Conservation (phyloP, 2,329 filamentous ascomycete species). For the Scytalidium lignicola region DNA sequence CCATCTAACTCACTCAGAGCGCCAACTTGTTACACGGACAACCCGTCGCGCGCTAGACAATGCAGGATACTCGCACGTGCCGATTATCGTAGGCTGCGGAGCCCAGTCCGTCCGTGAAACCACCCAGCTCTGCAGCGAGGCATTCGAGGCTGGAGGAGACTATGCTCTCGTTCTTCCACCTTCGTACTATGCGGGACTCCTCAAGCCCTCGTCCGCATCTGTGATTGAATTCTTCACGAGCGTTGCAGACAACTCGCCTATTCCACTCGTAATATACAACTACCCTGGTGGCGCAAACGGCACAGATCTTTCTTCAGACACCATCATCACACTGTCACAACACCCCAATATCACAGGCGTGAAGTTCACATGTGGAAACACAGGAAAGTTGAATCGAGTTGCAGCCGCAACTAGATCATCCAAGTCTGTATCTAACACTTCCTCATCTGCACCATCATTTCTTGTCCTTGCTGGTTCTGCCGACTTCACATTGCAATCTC, state of each 20-base stretch:
- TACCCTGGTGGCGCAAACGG: constrained; percentile 84
- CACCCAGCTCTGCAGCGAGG: constrained; percentile 58
- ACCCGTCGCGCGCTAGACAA: constrained; percentile 56
- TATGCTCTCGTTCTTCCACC: constrained; percentile 64
- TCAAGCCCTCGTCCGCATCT: constrained; percentile 48
- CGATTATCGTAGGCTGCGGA: constrained; percentile 62
- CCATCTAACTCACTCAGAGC: constrained; percentile 57
- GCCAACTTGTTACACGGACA: constrained; percentile 51
- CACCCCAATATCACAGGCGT: constrained; percentile 84
- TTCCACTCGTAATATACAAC: constrained; percentile 83
- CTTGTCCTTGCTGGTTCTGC: constrained; percentile 68
- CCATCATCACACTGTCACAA: constrained; percentile 71
- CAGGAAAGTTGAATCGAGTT: constrained; percentile 52
- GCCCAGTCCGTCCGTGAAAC: constrained; percentile 62
- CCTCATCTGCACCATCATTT: constrained; percentile 41
- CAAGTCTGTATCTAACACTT: constrained; percentile 46
- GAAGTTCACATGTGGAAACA: constrained; percentile 88
- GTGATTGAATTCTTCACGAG: constrained; percentile 55
- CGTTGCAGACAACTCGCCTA: constrained; percentile 61
- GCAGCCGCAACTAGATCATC: constrained; percentile 51
- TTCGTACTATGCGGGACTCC: constrained; percentile 58
- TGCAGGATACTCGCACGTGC: constrained; percentile 51
- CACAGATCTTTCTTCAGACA: constrained; percentile 84
- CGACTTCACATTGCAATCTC: constrained; percentile 67
- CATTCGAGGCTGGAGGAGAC: constrained; percentile 57